Evolutionary conservation across 2,329 filamentous ascomycete genomes (phyloP).

Genomic region (Botrytis aclada): DNA sequence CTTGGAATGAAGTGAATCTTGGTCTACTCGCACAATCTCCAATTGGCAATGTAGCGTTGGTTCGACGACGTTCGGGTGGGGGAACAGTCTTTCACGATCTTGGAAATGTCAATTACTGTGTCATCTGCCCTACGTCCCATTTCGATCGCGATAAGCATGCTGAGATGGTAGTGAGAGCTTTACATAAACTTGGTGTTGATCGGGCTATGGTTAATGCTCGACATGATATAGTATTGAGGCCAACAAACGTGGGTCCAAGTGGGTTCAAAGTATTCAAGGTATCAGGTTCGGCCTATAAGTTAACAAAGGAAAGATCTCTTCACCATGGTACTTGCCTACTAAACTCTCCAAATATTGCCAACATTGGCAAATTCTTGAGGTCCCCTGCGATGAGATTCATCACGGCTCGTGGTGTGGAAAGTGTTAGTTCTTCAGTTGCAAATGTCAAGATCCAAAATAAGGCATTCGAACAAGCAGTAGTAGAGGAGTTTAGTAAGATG

Average conservation of each 20-base stretch:
- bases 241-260: slow-evolving; percentile 16
- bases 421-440: slow-evolving; percentile 77
- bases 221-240: slow-evolving; percentile 85
- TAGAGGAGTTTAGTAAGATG: slow-evolving; percentile 63
- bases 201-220: slow-evolving; percentile 77
- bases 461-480: slow-evolving; percentile 51
- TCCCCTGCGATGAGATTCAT: slow-evolving; percentile 78
- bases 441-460: slow-evolving; percentile 66
- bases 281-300: slow-evolving; percentile 92
- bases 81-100: slow-evolving; percentile 92
- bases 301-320: slow-evolving; percentile 75
- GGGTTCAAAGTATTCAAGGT: slow-evolving; percentile 62
- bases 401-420: slow-evolving; percentile 81
- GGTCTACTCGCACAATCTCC: slow-evolving; percentile 46
- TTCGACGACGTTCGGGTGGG: slow-evolving; percentile 82
- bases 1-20: slow-evolving; percentile 88
- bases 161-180: slow-evolving; percentile 85
- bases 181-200: slow-evolving; percentile 57
- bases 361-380: slow-evolving; percentile 67
- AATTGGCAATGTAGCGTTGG: slow-evolving; percentile 47
- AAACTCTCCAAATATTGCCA: slow-evolving; percentile 67
- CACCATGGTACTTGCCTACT: slow-evolving; percentile 93
- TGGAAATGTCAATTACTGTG: slow-evolving; percentile 93
- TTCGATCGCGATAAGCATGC: slow-evolving; percentile 89
- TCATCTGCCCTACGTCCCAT: slow-evolving; percentile 71